Evolutionary conservation across 352 stramenopile genomes (phyloP).

Genomic region (Thalassiosira exigua): DNA sequence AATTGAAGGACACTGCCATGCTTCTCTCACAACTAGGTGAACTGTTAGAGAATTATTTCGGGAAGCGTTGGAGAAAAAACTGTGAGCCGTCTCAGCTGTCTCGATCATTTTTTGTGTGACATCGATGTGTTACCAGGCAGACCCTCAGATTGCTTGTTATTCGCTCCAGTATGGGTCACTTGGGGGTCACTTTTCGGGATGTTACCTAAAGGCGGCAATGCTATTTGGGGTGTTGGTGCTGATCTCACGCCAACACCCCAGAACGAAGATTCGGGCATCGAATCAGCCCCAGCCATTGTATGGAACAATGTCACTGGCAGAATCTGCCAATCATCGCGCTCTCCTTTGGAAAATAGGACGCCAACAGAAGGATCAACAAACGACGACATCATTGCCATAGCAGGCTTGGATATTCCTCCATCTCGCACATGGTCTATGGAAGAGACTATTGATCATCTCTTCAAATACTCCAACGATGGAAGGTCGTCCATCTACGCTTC

Average conservation of each 20-base stretch:
- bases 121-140: no score
- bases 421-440: constrained; percentile 38
- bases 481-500: constrained; percentile 40
- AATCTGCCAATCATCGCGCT: constrained; percentile 29
- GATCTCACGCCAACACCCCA: constrained; percentile 46
- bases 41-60: constrained; percentile 85
- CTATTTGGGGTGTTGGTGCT: constrained; percentile 87
- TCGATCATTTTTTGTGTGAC: no score
- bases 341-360: constrained; percentile 32
- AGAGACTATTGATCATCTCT: constrained; percentile 64
- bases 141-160: no score
- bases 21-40: constrained; percentile 89
- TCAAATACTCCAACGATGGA: constrained; percentile 5
- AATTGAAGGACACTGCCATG: constrained; percentile 93
- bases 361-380: constrained; percentile 4
- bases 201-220: constrained; percentile 91
- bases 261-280: constrained; percentile 2
- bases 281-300: constrained; percentile 22
- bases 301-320: constrained; percentile 46
- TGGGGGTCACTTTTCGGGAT: constrained; percentile 90
- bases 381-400: constrained; percentile 6
- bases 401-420: constrained; percentile 21
- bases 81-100: no score
- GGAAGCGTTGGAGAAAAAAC: constrained; percentile 61
- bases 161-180: constrained; percentile 75